A percentile compares a stretch with the other conserved stretches of the same genome.
Conservation (phyloP, 169 alveolate species). For the Fabrea salina region DNA sequence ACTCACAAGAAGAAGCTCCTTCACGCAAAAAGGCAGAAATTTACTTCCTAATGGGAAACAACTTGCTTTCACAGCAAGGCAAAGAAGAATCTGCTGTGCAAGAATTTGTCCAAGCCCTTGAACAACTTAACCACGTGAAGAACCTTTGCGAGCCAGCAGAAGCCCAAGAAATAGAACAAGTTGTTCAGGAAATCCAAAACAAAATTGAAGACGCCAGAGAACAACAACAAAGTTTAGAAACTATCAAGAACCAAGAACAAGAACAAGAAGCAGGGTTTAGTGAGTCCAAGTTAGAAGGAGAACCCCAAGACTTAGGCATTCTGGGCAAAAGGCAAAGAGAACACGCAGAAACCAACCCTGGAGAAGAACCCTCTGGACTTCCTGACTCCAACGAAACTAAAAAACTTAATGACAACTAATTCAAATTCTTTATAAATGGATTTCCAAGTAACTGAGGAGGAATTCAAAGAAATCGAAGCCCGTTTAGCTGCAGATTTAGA, state of each 20-base stretch:
- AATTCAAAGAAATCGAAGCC: slow-evolving; percentile 5
- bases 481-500: not conserved
- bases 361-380: too few species aligned
- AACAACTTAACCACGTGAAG: not conserved
- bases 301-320: not conserved
- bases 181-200: slow-evolving; percentile 12
- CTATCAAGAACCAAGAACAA: slow-evolving; percentile 11
- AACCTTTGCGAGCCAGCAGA: not conserved
- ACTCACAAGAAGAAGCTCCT: not conserved
- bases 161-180: not conserved
- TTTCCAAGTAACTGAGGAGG: slow-evolving; percentile 11
- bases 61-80: not conserved
- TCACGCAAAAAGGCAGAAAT: not conserved
- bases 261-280: not conserved
- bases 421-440: too few species aligned
- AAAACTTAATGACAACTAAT: too few species aligned
- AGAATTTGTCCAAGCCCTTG: not conserved
- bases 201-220: slow-evolving; percentile 18
- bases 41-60: not conserved
- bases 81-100: slow-evolving; percentile 12
- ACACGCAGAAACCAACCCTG: not conserved
- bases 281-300: not conserved
- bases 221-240: slow-evolving; percentile 11
- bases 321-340: not conserved
- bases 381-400: too few species aligned